A percentile compares a stretch with the other conserved stretches of the same genome.
phyloP scores from a whole-genome alignment of 2,329 filamentous ascomycete genomes.

The Chaetomiaceae sp. region DNA sequence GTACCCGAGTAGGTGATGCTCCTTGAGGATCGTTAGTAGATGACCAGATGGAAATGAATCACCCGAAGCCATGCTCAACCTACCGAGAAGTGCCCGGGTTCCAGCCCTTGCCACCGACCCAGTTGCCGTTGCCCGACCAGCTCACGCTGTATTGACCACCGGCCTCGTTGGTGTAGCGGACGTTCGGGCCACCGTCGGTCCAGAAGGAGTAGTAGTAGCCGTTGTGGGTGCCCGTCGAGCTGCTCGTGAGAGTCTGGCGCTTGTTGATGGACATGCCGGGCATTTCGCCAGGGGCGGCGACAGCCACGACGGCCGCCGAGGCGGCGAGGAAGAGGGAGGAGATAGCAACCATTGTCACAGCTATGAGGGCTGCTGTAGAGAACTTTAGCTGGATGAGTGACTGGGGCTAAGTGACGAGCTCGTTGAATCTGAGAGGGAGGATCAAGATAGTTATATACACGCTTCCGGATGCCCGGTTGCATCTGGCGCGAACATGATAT shows the following conservation, averaged over 20 bases:
- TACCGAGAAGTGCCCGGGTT: conserved; percentile 37
- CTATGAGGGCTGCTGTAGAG: background rate
- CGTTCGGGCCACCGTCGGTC: conserved; percentile 49
- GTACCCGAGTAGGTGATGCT: conserved; percentile 46
- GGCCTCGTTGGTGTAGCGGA: conserved; percentile 52
- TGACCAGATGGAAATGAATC: background rate
- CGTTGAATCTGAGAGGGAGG: background rate
- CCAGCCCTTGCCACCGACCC: conserved; percentile 50
- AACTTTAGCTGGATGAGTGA: background rate
- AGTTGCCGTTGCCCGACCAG: conserved; percentile 47
- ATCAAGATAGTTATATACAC: conserved; percentile 4
- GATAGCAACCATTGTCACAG: conserved; percentile 38
- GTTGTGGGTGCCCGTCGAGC: conserved; percentile 48
- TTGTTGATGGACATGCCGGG: conserved; percentile 28
- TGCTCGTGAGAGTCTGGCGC: conserved; percentile 39
- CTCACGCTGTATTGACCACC: conserved; percentile 47
- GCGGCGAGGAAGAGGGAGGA: conserved; percentile 37
- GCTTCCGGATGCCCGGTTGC: background rate
- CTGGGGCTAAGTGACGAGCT: background rate
- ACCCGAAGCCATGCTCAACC: background rate
- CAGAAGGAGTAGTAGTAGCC: conserved; percentile 60
- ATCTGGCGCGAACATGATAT: background rate
- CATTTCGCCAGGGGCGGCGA: conserved; percentile 38
- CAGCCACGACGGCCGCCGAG: conserved; percentile 31
- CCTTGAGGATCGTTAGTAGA: conserved; percentile 28